Percentiles rank a stretch among this genome's conserved stretches.
phyloP scores from a whole-genome alignment of 2,329 filamentous ascomycete genomes.

The Blumeria hordei region DNA sequence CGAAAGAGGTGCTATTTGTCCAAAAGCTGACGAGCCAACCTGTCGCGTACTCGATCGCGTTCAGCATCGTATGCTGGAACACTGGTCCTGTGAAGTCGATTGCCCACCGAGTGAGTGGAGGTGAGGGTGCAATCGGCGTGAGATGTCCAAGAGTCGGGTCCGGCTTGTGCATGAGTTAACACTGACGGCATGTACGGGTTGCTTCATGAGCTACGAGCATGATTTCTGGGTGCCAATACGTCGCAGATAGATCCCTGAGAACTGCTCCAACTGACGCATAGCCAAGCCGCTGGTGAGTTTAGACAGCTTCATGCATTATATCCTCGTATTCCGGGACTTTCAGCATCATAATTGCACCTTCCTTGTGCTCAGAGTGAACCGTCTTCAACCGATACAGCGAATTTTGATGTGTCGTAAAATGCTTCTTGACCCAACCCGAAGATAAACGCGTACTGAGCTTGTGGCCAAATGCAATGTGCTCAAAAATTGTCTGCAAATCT shows the following conservation, averaged over 20 bases:
- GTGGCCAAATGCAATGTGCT: too few species aligned
- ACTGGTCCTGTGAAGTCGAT: constrained; percentile 1
- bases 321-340: too few species aligned
- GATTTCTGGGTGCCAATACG: not conserved
- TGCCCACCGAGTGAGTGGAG: not conserved
- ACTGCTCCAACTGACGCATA: not conserved
- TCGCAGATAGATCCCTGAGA: not conserved
- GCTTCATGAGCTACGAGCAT: not conserved
- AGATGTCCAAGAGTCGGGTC: not conserved
- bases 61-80: not conserved
- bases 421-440: too few species aligned
- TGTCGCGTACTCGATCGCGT: not conserved
- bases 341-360: too few species aligned
- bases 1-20: not conserved
- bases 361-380: too few species aligned
- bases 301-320: too few species aligned
- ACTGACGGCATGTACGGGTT: not conserved
- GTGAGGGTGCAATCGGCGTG: not conserved
- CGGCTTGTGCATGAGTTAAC: not conserved
- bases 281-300: not conserved
- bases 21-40: not conserved
- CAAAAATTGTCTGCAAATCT: too few species aligned
- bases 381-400: too few species aligned
- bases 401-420: too few species aligned
- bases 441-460: too few species aligned